phyloP scores from a whole-genome alignment of 2,329 filamentous ascomycete genomes.

The Magnaporthiopsis poae region DNA sequence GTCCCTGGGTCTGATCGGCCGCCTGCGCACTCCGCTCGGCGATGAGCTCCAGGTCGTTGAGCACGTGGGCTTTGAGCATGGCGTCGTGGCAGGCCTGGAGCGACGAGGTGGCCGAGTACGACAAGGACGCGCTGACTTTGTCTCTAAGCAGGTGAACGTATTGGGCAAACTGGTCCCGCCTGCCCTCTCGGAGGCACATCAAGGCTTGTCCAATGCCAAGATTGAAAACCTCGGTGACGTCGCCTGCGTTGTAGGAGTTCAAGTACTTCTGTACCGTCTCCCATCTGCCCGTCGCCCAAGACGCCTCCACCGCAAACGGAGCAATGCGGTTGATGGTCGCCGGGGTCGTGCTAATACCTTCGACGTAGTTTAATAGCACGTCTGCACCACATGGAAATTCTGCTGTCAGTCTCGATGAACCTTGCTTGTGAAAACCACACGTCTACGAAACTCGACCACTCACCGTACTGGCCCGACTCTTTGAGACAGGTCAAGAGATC shows the following conservation, averaged over 20 bases:
- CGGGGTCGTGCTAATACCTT: conserved; percentile 54
- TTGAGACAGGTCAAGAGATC: conserved; percentile 81
- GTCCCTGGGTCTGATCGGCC: conserved; percentile 11
- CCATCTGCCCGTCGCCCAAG: conserved; percentile 84
- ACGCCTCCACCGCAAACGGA: conserved; percentile 79
- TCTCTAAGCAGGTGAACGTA: conserved; percentile 58
- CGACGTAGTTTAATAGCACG: conserved; percentile 75
- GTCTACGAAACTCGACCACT: conserved; percentile 16
- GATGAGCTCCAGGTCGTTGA: conserved; percentile 79
- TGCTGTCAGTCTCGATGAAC: neutral
- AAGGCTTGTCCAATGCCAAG: conserved; percentile 64
- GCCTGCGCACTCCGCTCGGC: conserved; percentile 34
- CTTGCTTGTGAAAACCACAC: neutral
- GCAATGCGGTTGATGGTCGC: conserved; percentile 54
- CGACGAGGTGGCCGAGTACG: conserved; percentile 66
- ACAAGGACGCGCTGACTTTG: conserved; percentile 63
- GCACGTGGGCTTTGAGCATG: conserved; percentile 76
- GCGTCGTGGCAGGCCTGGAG: conserved; percentile 74
- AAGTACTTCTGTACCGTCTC: conserved; percentile 61
- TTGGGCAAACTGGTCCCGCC: conserved; percentile 41
- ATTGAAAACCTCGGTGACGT: conserved; percentile 61
- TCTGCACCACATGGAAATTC: conserved; percentile 39
- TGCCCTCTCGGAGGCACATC: conserved; percentile 45
- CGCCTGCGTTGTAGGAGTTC: conserved; percentile 38
- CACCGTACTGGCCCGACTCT: conserved; percentile 90